A percentile compares a stretch with the other conserved stretches of the same genome.
These are phyloP conservation scores for apple (Malus domestica) DNA, from an alignment of 306 rosid genomes.

Conservation along the genomic window ASM211411v1 NC_041804.1:6474501-6475000, in stretches of 20 bases:
- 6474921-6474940: background rate
- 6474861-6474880: slow-evolving; percentile 22
- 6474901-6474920: background rate
- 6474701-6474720: slow-evolving; percentile 17
- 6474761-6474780: slow-evolving; percentile 27
- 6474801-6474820: slow-evolving; percentile 25
- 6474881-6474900: background rate
- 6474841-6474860: slow-evolving; percentile 7
- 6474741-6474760: slow-evolving; percentile 25
- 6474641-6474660: background rate
- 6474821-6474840: background rate
- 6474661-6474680: background rate
- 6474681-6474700: background rate
- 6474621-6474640: background rate
- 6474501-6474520: background rate
- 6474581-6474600: slow-evolving; percentile 15
- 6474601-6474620: slow-evolving; percentile 23
- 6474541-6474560: slow-evolving; percentile 21
- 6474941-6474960: background rate
- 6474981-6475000: slow-evolving; percentile 4
- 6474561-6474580: slow-evolving; percentile 27
- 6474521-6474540: background rate
- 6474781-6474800: slow-evolving; percentile 28
- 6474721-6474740: slow-evolving; percentile 22
- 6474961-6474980: background rate